These are phyloP conservation scores for Apophysomyces sp. DNA, from an alignment of 371 early-diverging fungal genomes.

Conservation along the genomic window DNA sequence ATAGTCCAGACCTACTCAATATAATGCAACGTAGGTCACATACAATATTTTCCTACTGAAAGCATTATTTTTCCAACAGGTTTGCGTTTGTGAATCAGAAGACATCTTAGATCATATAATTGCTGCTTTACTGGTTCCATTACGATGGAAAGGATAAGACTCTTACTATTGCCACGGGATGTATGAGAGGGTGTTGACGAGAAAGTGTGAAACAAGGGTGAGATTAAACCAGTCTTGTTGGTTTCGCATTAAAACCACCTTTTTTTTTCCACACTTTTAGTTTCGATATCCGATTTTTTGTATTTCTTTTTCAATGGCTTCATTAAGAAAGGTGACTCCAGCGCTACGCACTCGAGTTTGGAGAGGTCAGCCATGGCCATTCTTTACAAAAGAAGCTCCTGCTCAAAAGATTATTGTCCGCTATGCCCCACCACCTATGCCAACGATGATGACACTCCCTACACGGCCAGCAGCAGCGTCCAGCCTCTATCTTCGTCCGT, in stretches of 20 bases:
- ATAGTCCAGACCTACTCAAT: no score
- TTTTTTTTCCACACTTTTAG: not conserved
- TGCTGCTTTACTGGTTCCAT: no score
- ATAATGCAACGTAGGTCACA: no score
- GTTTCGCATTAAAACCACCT: not conserved
- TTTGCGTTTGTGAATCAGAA: no score
- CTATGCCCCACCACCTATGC: not conserved
- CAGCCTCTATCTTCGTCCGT: not conserved
- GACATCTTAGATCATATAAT: no score
- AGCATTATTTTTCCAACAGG: no score
- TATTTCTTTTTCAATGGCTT: not conserved
- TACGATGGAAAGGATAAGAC: no score
- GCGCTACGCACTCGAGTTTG: not conserved
- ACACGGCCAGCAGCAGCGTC: not conserved
- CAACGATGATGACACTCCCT: not conserved
- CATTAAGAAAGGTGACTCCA: not conserved
- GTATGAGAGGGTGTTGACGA: no score
- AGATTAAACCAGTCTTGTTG: no score
- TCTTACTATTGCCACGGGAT: no score
- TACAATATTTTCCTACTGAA: no score
- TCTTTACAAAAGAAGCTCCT: not conserved
- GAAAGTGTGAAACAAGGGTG: no score
- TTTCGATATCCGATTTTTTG: not conserved
- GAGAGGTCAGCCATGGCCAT: conserved; percentile 1
- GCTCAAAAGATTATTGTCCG: not conserved